Evolutionary conservation across 2,329 filamentous ascomycete species (phyloP).

Genomic region (Helotiales sp.): DNA sequence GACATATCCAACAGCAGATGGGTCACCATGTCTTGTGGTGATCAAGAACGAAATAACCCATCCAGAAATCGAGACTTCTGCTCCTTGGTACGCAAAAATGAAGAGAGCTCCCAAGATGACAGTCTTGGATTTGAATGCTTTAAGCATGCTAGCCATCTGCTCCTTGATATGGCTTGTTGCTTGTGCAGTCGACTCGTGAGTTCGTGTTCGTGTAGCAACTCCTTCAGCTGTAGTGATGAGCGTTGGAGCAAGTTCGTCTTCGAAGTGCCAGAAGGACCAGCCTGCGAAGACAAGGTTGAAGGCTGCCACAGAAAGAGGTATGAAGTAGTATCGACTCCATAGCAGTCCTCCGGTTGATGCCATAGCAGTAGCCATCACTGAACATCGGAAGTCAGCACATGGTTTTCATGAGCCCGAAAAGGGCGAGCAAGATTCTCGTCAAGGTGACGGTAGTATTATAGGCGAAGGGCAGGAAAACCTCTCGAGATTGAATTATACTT

Average conservation of each 20-base stretch:
- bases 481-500: background rate
- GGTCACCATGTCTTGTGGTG: conserved; percentile 67
- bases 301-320: conserved; percentile 60
- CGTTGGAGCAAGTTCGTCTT: conserved; percentile 53
- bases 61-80: conserved; percentile 79
- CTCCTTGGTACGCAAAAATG: conserved; percentile 84
- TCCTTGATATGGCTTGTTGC: conserved; percentile 32
- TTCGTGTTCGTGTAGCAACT: conserved; percentile 36
- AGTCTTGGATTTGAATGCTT: conserved; percentile 48
- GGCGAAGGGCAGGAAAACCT: background rate
- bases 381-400: background rate
- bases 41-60: conserved; percentile 89
- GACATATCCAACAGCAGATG: conserved; percentile 74
- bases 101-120: conserved; percentile 77
- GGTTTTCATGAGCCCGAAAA: no score
- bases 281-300: conserved; percentile 57
- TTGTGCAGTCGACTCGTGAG: conserved; percentile 9
- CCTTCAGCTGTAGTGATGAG: conserved; percentile 45
- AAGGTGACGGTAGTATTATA: no score
- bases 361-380: conserved; percentile 70
- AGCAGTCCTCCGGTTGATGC: conserved; percentile 56
- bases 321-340: conserved; percentile 74
- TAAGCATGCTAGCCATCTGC: conserved; percentile 41
- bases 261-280: conserved; percentile 71
- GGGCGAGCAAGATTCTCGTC: no score